Percentiles rank a stretch among this genome's conserved stretches.
phyloP scores from a whole-genome alignment of 805 yeast species.

The Kodamaea kakaduensis region DNA sequence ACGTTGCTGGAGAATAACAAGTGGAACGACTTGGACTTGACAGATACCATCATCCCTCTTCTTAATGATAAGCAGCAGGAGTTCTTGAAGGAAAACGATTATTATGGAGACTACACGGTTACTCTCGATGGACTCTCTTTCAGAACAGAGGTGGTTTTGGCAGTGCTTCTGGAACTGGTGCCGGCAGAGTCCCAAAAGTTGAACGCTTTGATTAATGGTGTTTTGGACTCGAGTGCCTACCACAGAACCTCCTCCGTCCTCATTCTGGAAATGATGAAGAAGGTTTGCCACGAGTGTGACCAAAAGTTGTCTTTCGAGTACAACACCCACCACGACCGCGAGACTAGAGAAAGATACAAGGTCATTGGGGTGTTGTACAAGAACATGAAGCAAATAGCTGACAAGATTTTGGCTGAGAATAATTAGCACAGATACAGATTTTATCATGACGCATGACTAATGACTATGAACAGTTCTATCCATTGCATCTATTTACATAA shows the following conservation, averaged over 20 bases:
- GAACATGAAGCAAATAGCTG: constrained; percentile 25
- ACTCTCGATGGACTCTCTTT: constrained; percentile 53
- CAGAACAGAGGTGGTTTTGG: constrained; percentile 72
- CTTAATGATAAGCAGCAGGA: constrained; percentile 32
- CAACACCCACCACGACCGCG: constrained; percentile 14
- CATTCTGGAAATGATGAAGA: constrained; percentile 29
- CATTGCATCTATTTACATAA: no score
- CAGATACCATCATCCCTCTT: constrained; percentile 39
- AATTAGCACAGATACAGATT: no score
- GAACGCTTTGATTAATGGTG: constrained; percentile 42
- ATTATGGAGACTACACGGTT: constrained; percentile 73
- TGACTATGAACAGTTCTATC: no score
- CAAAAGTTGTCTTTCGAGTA: constrained; percentile 15
- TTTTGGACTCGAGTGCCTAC: constrained; percentile 42
- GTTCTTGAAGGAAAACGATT: constrained; percentile 50
- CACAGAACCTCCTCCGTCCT: constrained; percentile 22
- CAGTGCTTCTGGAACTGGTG: constrained; percentile 42
- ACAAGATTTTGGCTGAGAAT: constrained; percentile 5
- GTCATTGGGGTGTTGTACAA: constrained; percentile 23
- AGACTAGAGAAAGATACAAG: constrained; percentile 16
- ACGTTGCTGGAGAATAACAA: constrained; percentile 43
- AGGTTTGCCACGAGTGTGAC: constrained; percentile 23
- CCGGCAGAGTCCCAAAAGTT: constrained; percentile 32
- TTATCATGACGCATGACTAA: no score
- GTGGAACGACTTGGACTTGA: constrained; percentile 71